A percentile compares a stretch with the other conserved stretches of the same genome.
These are phyloP conservation scores for Oryza rufipogon DNA, from an alignment of 176 grass and related monocot genomes.

Conservation along the genomic window DNA sequence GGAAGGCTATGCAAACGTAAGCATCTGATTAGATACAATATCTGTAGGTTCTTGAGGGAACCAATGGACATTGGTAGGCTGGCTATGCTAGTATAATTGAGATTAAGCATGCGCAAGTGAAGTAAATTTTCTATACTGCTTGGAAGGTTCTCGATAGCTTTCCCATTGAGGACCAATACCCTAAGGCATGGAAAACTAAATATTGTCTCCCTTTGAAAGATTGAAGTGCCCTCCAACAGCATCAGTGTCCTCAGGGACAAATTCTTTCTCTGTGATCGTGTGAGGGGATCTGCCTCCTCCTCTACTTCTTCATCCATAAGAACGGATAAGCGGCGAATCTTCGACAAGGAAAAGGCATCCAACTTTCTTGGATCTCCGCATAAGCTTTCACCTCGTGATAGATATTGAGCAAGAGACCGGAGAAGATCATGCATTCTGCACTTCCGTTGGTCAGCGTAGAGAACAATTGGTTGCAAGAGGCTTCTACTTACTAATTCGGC, in stretches of 20 bases:
- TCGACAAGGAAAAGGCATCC: background rate
- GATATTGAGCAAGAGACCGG: slow-evolving; percentile 25
- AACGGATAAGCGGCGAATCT: slow-evolving; percentile 25
- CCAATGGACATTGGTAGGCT: slow-evolving; percentile 33
- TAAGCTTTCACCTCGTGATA: slow-evolving; percentile 15
- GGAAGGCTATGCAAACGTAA: slow-evolving; percentile 11
- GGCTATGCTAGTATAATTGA: slow-evolving; percentile 29
- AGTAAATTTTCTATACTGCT: slow-evolving; percentile 29
- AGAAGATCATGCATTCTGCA: slow-evolving; percentile 37
- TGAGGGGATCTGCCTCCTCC: background rate
- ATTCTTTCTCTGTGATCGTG: background rate
- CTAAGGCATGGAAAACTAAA: background rate
- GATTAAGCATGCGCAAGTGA: slow-evolving; percentile 28
- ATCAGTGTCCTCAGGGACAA: slow-evolving; percentile 21
- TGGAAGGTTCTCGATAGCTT: slow-evolving; percentile 25
- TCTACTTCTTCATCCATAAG: background rate
- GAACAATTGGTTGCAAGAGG: background rate
- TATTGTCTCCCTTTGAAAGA: background rate
- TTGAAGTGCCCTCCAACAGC: background rate
- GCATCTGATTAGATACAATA: background rate
- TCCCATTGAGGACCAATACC: slow-evolving; percentile 29
- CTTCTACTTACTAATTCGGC: background rate
- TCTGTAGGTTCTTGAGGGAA: slow-evolving; percentile 4
- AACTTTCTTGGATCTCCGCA: slow-evolving; percentile 27
- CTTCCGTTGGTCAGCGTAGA: background rate